These are phyloP conservation scores for Peziza echinospora DNA, from an alignment of 495 filamentous ascomycete genomes.

Conservation along the genomic window DNA sequence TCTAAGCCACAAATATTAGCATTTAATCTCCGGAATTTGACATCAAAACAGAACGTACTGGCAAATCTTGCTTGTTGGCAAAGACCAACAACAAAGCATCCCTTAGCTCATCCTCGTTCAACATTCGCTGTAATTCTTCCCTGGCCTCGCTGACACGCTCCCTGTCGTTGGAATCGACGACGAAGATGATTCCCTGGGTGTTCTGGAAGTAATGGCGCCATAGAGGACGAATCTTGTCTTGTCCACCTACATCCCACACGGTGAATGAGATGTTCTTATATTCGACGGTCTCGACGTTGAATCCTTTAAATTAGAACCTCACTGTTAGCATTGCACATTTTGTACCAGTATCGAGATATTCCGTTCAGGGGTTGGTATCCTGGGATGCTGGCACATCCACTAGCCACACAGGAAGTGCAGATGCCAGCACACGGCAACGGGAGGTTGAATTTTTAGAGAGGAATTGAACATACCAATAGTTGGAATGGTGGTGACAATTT, in stretches of 20 bases:
- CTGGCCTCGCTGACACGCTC: conserved; percentile 98
- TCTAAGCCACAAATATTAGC: conserved; percentile 30
- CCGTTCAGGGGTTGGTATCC: not conserved
- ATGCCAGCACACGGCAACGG: not conserved
- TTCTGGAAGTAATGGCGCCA: conserved; percentile 99
- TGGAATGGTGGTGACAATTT: conserved; percentile 98
- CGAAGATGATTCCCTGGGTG: conserved; percentile 99
- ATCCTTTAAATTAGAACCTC: conserved; percentile 45
- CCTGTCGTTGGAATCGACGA: conserved; percentile 99
- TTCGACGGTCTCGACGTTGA: conserved; percentile 99
- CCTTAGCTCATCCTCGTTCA: conserved; percentile 98
- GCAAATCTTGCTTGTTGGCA: conserved; percentile 99
- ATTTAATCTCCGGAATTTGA: not conserved
- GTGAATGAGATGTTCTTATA: conserved; percentile 99
- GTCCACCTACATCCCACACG: conserved; percentile 99
- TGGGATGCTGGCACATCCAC: too few relatives aligned
- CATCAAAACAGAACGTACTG: conserved; percentile 35
- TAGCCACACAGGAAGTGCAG: not conserved
- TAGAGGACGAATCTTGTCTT: conserved; percentile 98
- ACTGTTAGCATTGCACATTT: not conserved
- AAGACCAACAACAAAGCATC: conserved; percentile 96
- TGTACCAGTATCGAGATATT: not conserved
- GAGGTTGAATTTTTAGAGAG: too few relatives aligned
- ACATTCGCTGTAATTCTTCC: conserved; percentile 98
- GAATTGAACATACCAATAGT: conserved; percentile 76